These are phyloP conservation scores for Aquilaria malaccensis DNA, from an alignment of 345 rosid species.

Conservation along the genomic window DNA sequence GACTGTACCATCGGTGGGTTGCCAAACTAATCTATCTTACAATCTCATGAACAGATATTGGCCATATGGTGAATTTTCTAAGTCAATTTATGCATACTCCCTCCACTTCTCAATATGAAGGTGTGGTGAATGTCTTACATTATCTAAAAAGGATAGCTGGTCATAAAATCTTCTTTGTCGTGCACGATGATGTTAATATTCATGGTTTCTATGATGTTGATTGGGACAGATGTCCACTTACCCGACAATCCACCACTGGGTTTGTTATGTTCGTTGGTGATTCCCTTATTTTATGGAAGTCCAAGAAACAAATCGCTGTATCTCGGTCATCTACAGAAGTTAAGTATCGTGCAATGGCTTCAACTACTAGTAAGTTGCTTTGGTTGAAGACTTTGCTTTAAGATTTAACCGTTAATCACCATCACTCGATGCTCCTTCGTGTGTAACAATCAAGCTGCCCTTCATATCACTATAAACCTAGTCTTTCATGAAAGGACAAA, in stretches of 20 bases:
- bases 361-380: not conserved
- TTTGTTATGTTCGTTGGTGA: not conserved
- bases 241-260: not conserved
- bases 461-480: too few species aligned
- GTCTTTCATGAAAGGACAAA: too few species aligned
- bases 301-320: not conserved
- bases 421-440: too few species aligned
- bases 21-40: conserved; percentile 11
- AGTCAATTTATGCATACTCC: conserved; percentile 5
- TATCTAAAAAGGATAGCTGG: not conserved
- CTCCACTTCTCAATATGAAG: not conserved
- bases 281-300: not conserved
- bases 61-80: not conserved
- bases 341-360: not conserved
- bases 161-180: not conserved
- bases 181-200: not conserved
- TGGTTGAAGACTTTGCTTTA: not conserved
- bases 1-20: not conserved
- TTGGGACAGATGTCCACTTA: not conserved
- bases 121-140: not conserved
- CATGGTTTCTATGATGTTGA: conserved; percentile 1
- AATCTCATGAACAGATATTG: conserved; percentile 1
- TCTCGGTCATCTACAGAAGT: not conserved
- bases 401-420: too few species aligned
- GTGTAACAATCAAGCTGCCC: too few species aligned